phyloP scores from a whole-genome alignment of 148 eudicot genomes.

The Hydrangea macrophylla region DNA sequence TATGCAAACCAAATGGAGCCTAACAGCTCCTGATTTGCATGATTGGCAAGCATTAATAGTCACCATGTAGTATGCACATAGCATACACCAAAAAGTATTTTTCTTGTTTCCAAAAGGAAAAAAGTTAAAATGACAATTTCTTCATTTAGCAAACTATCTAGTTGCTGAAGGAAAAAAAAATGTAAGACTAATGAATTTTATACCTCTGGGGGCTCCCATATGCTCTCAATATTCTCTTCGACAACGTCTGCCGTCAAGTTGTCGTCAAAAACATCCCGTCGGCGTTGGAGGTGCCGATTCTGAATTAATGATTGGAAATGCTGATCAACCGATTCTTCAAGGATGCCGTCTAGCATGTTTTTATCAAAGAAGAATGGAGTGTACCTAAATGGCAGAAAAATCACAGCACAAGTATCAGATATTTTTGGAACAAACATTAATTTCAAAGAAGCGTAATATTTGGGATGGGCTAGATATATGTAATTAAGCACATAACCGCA shows the following conservation, averaged over 20 bases:
- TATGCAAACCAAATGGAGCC: too few relatives aligned
- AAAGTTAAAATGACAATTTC: neutral
- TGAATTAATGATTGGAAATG: conserved; percentile 81
- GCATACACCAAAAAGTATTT: neutral
- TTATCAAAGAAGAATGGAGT: conserved; percentile 95
- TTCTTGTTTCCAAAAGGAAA: too few relatives aligned
- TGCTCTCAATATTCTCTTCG: conserved; percentile 70
- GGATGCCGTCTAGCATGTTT: conserved; percentile 74
- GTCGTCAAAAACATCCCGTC: conserved; percentile 75
- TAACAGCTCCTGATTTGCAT: neutral
- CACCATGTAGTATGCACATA: neutral
- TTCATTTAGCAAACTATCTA: neutral
- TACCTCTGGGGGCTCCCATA: conserved; percentile 92
- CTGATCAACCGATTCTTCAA: conserved; percentile 90
- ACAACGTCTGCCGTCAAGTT: conserved; percentile 57
- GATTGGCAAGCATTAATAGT: neutral
- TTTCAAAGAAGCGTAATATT: neutral
- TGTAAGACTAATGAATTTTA: neutral
- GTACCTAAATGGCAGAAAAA: conserved; percentile 51
- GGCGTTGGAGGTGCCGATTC: conserved; percentile 63
- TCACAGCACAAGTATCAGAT: conserved; percentile 1
- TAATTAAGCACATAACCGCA: neutral
- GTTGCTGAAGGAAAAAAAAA: neutral
- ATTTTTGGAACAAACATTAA: neutral
- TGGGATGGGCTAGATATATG: neutral